Evolutionary conservation across 495 filamentous ascomycete genomes (phyloP), one percentile per base, ranked within the genome.

Genomic region (Poronia punctata): DNA sequence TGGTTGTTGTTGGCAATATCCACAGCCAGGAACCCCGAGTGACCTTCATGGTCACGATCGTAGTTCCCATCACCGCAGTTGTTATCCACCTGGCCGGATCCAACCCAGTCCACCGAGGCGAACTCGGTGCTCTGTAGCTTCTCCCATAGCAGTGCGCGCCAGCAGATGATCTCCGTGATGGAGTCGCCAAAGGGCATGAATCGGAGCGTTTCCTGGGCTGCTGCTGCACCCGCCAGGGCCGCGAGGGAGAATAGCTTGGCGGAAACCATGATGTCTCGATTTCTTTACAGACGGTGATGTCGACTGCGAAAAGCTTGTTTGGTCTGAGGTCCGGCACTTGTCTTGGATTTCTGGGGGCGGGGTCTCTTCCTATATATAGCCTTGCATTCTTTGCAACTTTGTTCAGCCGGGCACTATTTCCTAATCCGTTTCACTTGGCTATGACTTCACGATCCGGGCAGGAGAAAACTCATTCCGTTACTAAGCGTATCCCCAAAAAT

Each of bases 161-260:
- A 71, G 59, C 69, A 74, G 44, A 60, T 57, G 44, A 67, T 68
- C 46, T 72, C 70, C 8, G 68, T 74, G 48, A 74, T 74, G 25
- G 60, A 66, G 52, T 74, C 70, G 26, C 70, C 70, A 26, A 74
- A 66, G 12, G 68, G 70, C 68, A 74, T 73, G 46, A 61, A 65
- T 10, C 55, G 45, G 20, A 66, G 52, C 28, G 45, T 57, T n/a
- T 59, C 52, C 32, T 63, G 58, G 8, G 50, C 53, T 23, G 35
- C 37, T 11, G 47, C 45, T 3, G 42, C 42, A 29, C 54, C 40
- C n/a, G 53, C 35, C 28, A 58, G 49, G 26, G 38, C 42, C n/a
- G 46, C 44, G 2, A 46, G 27, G 4, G 46, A 24, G 21, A 60
- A 33, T 16, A 57, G n/a, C 20, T 46, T 54, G 25, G 34, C 35